Base-by-base conservation (phyloP, 805 yeast species). In the Metschnikowia colocasiae region DNA sequence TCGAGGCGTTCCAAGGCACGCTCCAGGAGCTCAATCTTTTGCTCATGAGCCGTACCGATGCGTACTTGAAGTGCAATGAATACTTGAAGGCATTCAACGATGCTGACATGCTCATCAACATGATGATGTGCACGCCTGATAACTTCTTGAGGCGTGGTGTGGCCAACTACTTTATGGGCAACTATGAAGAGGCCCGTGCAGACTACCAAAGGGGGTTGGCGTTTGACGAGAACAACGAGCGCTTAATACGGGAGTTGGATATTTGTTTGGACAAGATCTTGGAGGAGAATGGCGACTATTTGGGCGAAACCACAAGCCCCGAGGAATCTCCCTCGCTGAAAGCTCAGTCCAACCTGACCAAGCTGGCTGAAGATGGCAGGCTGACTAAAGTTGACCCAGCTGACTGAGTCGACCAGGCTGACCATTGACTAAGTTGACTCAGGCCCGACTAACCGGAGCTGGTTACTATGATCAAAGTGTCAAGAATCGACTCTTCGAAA, bases 181-280 rank as follows among this genome's bases (percentile, higher is more conserved):
- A 81, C 61, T 75, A 78, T 49, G 77, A 76, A 38, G 80, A 74
- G 7, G 85, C 90, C 2, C 79, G 81, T 51, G 78, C 79, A 2
- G 85, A 80, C 56, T 76, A 83, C 57, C 91, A 85, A 64, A 76
- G 91, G 61, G 95, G 91, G 0, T 69, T 86, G 48, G 71, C 83
- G n/a, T 78, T 85, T 56, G 78, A 70, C 49, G 80, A 81, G 34
- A 70, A 69, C 34, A 80, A 85, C 55, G 63, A 64, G 10, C 69
- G 81, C 48, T 62, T 83, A 37, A 58, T 64, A 34, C 68, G 74
- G 31, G 82, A 82, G 56, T 68, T 79, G 58, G 68, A 63, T 31
- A 64, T 73, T 12, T 74, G 79, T 43, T 63, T 70, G 47, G 73
- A 70, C 46, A 69, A 76, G 56, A 76, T 81, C 29, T 72, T 71